A percentile compares a stretch with the other conserved stretches of the same genome.
Evolutionary conservation across 495 filamentous ascomycete genomes (phyloP).

Genomic region (Rostrohypoxylon terebratum): DNA sequence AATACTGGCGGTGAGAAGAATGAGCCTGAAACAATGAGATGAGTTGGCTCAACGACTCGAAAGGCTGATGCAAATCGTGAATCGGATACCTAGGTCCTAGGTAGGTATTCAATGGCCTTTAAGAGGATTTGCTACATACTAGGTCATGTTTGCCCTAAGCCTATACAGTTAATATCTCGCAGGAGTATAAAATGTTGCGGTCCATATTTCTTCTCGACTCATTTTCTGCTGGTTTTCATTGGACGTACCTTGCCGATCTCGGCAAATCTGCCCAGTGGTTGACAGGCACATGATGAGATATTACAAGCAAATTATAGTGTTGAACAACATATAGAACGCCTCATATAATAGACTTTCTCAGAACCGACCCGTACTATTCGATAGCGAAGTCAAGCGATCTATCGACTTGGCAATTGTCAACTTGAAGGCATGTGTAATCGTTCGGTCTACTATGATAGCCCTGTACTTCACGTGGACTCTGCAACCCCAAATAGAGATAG

Average conservation of each 20-base stretch:
- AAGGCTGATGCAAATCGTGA: neutral
- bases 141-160: constrained; percentile 25
- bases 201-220: constrained; percentile 20
- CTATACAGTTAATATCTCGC: constrained; percentile 23
- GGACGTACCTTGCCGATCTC: constrained; percentile 32
- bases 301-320: constrained; percentile 15
- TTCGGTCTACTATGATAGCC: neutral
- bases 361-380: neutral
- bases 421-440: neutral
- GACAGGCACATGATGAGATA: constrained; percentile 18
- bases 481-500: neutral
- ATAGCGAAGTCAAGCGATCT: neutral
- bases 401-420: neutral
- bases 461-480: constrained; percentile 9
- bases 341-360: constrained; percentile 1
- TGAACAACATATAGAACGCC: neutral
- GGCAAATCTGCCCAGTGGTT: constrained; percentile 21
- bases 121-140: constrained; percentile 15
- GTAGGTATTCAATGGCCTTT: constrained; percentile 5
- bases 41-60: neutral
- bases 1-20: constrained; percentile 18
- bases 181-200: constrained; percentile 23
- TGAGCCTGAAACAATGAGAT: neutral
- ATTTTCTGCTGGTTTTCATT: constrained; percentile 9
- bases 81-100: too few relatives aligned